A percentile compares a stretch with the other conserved stretches of the same genome.
Conservation (phyloP, 345 rosid genomes). For the Pistacia integerrima region DNA sequence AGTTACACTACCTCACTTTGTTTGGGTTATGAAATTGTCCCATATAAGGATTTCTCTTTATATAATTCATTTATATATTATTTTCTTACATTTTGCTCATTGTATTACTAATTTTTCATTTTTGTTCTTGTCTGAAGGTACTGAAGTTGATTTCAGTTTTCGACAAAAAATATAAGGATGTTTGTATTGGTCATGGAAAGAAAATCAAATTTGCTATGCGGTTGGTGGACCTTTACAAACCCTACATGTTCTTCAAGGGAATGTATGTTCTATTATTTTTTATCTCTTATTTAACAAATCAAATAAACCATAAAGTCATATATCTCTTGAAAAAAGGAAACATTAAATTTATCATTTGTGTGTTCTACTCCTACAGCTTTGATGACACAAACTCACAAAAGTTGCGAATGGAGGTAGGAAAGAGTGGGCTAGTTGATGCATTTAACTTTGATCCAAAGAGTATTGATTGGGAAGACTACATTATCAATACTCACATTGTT, state of each 20-base stretch:
- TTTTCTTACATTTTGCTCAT: too few relatives aligned
- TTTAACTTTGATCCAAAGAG: conserved; percentile 50
- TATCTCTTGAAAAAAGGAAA: too few relatives aligned
- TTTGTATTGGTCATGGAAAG: conserved; percentile 4
- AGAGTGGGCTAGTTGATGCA: conserved; percentile 2
- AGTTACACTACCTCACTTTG: too few relatives aligned
- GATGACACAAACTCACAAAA: conserved; percentile 37
- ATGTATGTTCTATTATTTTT: conserved; percentile 1
- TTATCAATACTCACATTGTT: conserved; percentile 46
- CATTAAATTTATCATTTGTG: too few relatives aligned
- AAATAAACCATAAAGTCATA: too few relatives aligned
- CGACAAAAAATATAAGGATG: conserved; percentile 13
- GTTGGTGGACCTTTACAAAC: conserved; percentile 39
- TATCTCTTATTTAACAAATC: background rate
- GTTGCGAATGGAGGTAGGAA: conserved; percentile 14
- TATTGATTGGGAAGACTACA: conserved; percentile 56
- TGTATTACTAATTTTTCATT: too few relatives aligned
- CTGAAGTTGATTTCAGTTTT: conserved; percentile 19
- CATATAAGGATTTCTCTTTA: too few relatives aligned
- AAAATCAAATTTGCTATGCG: conserved; percentile 39
- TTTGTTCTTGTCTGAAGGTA: conserved; percentile 10
- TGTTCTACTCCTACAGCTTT: conserved; percentile 24
- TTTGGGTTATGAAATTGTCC: too few relatives aligned
- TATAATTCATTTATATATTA: too few relatives aligned
- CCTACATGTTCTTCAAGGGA: conserved; percentile 35